Evolutionary conservation across 495 filamentous ascomycete species (phyloP), one percentile per base, ranked within the genome.

Genomic region (Lepidopterella palustris): DNA sequence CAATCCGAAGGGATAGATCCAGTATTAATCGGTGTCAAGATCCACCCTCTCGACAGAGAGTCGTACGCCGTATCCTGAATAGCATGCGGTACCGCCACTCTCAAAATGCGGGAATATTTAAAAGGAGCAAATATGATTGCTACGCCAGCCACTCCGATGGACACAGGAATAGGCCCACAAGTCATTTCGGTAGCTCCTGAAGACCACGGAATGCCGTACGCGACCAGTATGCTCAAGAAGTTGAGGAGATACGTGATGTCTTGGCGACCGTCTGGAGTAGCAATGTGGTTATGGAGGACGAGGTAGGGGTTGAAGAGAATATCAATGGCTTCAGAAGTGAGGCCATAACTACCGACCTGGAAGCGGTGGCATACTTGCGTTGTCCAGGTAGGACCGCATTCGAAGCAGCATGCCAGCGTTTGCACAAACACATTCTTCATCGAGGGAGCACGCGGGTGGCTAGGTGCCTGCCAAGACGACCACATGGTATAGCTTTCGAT

Each of bases 401-500:
- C 65, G 63, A 68, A 65, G 1, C 50, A 35, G 51, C 67, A 68
- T 3, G 65, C 62, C 3, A 72, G 61, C 1, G 70, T 70, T 32
- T 68, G 60, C 20, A 49, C 53, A 57, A 70, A 72, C 18, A 70
- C 58, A 23, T 70, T 64, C 9, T 51, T 29, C 63, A 72, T 66
- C 5, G 50, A 49, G 45, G 65, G 57, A 29, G 69, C 69, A 40
- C 62, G 62, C 0, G 53, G 40, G 45, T 65, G 57, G 28, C 6
- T 13, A 8, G 32, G 21, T 6, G 31, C 27, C 39, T 58, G 58
- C 52, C 57, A 60, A 0, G 52, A 55, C 10, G 11, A 56, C 58
- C 57, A 65, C 20, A 45, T 45, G 28, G 45, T 35, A 23, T 35
- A 24, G 23, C 51, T 51, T 2, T 25, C 24, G 24, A 61, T 63